A percentile compares a stretch with the other conserved stretches of the same genome.
Conservation (phyloP, 106 monocot species). For the Dioscorea dumetorum region DNA sequence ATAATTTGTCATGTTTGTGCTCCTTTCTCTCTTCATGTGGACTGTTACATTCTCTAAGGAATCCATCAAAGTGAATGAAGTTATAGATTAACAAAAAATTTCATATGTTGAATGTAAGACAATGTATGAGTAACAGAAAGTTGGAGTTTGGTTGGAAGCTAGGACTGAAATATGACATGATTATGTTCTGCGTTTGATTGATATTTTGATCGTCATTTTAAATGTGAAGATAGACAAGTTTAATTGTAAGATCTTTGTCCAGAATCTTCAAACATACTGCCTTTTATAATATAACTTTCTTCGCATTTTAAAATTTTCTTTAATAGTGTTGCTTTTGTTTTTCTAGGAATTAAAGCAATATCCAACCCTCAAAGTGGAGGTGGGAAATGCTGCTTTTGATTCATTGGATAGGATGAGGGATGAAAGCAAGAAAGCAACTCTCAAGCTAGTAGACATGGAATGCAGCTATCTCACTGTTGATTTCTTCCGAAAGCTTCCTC, state of each 20-base stretch:
- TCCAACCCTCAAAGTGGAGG: constrained; percentile 50
- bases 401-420: constrained; percentile 51
- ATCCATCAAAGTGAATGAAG: no score
- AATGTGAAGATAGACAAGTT: background rate
- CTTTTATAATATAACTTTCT: background rate
- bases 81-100: no score
- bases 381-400: constrained; percentile 48
- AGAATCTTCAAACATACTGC: background rate
- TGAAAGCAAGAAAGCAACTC: constrained; percentile 52
- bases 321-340: background rate
- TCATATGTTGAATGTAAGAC: background rate
- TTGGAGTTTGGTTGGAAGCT: background rate
- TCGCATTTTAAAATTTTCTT: no score
- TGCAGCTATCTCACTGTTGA: constrained; percentile 60
- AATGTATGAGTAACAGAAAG: background rate
- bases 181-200: background rate
- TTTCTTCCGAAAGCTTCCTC: constrained; percentile 59
- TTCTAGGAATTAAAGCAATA: constrained; percentile 53
- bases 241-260: background rate
- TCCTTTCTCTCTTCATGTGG: no score
- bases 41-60: no score
- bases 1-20: no score
- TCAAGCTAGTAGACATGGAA: constrained; percentile 59
- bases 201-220: background rate
- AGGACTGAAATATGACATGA: background rate